Percentiles rank a stretch among this genome's conserved stretches.
Evolutionary conservation across 768 basidiomycete species (phyloP).

Genomic region (Psilocybe sp.): DNA sequence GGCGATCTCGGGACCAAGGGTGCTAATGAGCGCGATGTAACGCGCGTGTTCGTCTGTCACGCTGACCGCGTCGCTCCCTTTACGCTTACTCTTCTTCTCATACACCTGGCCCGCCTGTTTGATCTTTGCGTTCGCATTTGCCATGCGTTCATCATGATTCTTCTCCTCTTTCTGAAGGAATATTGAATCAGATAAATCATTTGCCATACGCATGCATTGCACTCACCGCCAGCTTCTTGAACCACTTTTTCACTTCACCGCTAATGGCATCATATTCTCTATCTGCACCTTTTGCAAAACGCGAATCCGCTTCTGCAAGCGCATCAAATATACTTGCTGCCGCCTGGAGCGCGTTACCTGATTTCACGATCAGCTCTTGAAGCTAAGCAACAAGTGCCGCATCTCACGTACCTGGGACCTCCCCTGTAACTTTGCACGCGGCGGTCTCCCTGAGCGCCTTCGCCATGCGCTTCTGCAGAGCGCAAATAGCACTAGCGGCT

Average conservation of each 20-base stretch:
- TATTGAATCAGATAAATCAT: background rate
- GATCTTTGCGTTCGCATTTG: constrained; percentile 64
- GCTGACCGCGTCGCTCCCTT: constrained; percentile 40
- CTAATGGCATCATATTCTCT: constrained; percentile 68
- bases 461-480: constrained; percentile 71
- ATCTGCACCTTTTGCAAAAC: constrained; percentile 72
- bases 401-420: constrained; percentile 57
- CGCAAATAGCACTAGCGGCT: constrained; percentile 56
- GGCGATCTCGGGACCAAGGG: constrained; percentile 73
- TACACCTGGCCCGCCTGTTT: constrained; percentile 76
- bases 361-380: constrained; percentile 9
- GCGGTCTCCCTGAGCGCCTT: constrained; percentile 71
- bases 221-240: constrained; percentile 77
- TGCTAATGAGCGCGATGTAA: constrained; percentile 71
- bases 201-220: background rate
- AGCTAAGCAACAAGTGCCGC: background rate
- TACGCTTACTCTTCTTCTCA: constrained; percentile 81
- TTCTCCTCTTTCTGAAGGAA: constrained; percentile 72
- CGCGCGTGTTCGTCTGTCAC: constrained; percentile 72
- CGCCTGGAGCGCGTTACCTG: constrained; percentile 67
- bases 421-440: constrained; percentile 52
- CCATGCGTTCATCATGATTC: constrained; percentile 68
- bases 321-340: constrained; percentile 68
- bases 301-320: constrained; percentile 66
- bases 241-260: constrained; percentile 78